phyloP scores from a whole-genome alignment of 495 filamentous ascomycete genomes.

The Oidiodendron maius region DNA sequence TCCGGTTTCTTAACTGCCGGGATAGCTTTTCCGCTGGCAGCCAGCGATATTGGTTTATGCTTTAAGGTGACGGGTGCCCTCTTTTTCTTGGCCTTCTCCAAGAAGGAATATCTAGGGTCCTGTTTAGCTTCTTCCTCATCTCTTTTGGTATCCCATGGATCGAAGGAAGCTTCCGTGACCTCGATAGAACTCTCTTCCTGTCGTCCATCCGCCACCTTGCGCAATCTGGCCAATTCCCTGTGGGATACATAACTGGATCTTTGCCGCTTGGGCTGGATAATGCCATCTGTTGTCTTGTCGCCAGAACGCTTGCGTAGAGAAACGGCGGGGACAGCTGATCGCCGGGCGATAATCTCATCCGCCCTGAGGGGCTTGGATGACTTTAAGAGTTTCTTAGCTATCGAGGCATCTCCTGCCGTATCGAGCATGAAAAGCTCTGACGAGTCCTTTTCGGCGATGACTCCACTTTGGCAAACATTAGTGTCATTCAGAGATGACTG shows the following conservation, averaged over 20 bases:
- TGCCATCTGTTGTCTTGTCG: slow-evolving; percentile 49
- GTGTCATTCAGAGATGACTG: slow-evolving; percentile 19
- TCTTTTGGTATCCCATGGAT: slow-evolving; percentile 66
- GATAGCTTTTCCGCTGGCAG: slow-evolving; percentile 67
- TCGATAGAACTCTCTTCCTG: slow-evolving; percentile 50
- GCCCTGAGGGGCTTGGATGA: slow-evolving; percentile 70
- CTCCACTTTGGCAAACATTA: slow-evolving; percentile 49
- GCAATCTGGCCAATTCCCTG: slow-evolving; percentile 73
- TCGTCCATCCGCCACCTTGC: slow-evolving; percentile 68
- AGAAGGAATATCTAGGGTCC: slow-evolving; percentile 51
- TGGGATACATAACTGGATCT: slow-evolving; percentile 69
- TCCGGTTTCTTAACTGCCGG: slow-evolving; percentile 74
- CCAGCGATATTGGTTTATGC: slow-evolving; percentile 69
- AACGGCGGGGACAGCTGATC: slow-evolving; percentile 75
- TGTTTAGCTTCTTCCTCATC: slow-evolving; percentile 33
- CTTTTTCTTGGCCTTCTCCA: slow-evolving; percentile 55
- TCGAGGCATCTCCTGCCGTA: slow-evolving; percentile 54
- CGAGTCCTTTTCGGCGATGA: slow-evolving; percentile 72
- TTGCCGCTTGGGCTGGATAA: slow-evolving; percentile 68
- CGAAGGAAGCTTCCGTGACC: slow-evolving; percentile 53
- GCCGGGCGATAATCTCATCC: slow-evolving; percentile 83
- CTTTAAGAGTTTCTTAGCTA: slow-evolving; percentile 58
- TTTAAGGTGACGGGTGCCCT: slow-evolving; percentile 73
- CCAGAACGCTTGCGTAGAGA: slow-evolving; percentile 67
- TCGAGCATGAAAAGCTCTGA: slow-evolving; percentile 79